Evolutionary conservation across 164 flowering plant species (phyloP).

Genomic region (Vitis vinifera): DNA sequence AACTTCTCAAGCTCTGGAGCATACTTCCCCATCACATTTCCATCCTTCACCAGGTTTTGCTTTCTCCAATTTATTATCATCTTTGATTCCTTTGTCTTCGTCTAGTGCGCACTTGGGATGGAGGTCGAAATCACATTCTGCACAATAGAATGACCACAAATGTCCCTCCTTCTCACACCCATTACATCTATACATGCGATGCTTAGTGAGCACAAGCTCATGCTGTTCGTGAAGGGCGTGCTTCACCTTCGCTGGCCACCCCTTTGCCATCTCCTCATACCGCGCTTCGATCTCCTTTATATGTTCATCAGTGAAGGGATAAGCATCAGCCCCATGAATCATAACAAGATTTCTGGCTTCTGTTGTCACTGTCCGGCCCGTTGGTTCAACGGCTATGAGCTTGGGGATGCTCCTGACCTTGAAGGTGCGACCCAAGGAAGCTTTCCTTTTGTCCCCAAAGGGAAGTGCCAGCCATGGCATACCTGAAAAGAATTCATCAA

Average conservation of each 20-base stretch:
- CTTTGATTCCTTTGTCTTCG: slow-evolving; percentile 16
- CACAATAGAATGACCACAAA: slow-evolving; percentile 54
- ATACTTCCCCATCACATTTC: slow-evolving; percentile 43
- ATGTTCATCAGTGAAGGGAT: slow-evolving; percentile 67
- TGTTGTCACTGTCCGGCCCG: slow-evolving; percentile 53
- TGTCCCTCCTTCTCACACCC: slow-evolving; percentile 45
- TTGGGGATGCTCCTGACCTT: slow-evolving; percentile 58
- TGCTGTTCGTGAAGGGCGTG: slow-evolving; percentile 51
- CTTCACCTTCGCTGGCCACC: slow-evolving; percentile 70
- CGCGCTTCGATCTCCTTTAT: slow-evolving; percentile 44
- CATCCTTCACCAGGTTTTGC: slow-evolving; percentile 34
- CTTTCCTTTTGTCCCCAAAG: slow-evolving; percentile 51
- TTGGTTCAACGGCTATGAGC: slow-evolving; percentile 62
- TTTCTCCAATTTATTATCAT: slow-evolving; percentile 9
- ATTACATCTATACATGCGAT: slow-evolving; percentile 36
- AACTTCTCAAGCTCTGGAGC: slow-evolving; percentile 16
- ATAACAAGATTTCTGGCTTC: slow-evolving; percentile 44
- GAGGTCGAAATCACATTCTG: slow-evolving; percentile 57
- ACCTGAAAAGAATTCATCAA: slow-evolving; percentile 47
- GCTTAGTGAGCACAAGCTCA: slow-evolving; percentile 46
- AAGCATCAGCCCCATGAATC: slow-evolving; percentile 60
- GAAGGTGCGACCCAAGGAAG: slow-evolving; percentile 38
- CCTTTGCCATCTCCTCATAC: slow-evolving; percentile 52
- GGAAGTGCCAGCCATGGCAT: slow-evolving; percentile 91
- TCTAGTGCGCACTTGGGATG: slow-evolving; percentile 59